A percentile compares a stretch with the other conserved stretches of the same genome.
phyloP scores from a whole-genome alignment of 2,329 filamentous ascomycete genomes.

The Diaporthe longicolla region DNA sequence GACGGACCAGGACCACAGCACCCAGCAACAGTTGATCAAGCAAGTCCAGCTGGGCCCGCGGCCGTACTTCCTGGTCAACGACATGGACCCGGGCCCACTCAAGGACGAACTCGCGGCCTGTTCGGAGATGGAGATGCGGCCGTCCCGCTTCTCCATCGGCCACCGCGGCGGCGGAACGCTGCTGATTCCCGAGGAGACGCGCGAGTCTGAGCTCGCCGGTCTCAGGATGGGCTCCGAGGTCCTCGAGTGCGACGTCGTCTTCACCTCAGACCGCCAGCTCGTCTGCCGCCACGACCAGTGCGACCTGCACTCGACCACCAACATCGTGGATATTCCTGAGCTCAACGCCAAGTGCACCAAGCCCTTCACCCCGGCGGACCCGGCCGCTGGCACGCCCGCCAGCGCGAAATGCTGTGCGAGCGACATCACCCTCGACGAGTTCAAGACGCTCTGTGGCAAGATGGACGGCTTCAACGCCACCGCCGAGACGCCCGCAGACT shows the following conservation, averaged over 20 bases:
- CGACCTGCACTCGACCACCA: constrained; percentile 77
- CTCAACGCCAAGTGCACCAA: constrained; percentile 74
- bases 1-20: neutral
- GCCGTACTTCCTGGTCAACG: constrained; percentile 74
- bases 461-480: constrained; percentile 75
- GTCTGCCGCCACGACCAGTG: constrained; percentile 78
- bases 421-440: constrained; percentile 78
- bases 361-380: constrained; percentile 69
- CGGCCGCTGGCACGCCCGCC: constrained; percentile 62
- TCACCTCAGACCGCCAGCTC: constrained; percentile 75
- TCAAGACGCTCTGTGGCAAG: constrained; percentile 77
- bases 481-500: constrained; percentile 70
- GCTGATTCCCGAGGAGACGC: constrained; percentile 75
- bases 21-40: constrained; percentile 53
- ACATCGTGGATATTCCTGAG: constrained; percentile 73
- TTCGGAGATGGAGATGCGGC: constrained; percentile 65
- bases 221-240: constrained; percentile 77
- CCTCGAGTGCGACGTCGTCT: constrained; percentile 77
- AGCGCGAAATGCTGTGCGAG: constrained; percentile 78
- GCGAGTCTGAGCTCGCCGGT: constrained; percentile 71
- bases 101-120: constrained; percentile 73
- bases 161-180: constrained; percentile 75
- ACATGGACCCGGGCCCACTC: constrained; percentile 72
- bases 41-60: constrained; percentile 73
- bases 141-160: constrained; percentile 70